phyloP scores from a whole-genome alignment of 2,329 filamentous ascomycete genomes.

The Exophiala oligosperma region DNA sequence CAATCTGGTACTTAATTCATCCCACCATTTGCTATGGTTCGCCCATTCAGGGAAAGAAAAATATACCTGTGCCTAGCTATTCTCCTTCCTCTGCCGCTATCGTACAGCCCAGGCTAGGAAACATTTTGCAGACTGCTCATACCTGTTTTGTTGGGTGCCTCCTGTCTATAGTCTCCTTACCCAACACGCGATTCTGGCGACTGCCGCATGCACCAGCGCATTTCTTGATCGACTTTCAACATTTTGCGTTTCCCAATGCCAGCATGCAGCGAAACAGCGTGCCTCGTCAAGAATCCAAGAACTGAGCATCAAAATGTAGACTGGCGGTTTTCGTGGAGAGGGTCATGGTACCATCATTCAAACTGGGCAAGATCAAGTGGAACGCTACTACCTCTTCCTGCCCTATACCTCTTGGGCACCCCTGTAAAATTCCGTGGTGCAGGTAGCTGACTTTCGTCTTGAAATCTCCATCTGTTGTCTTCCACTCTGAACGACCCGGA shows the following conservation, averaged over 20 bases:
- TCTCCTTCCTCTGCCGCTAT: no score
- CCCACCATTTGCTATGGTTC: background rate
- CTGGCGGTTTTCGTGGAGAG: background rate
- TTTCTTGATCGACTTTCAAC: no score
- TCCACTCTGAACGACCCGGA: slow-evolving; percentile 51
- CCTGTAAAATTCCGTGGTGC: slow-evolving; percentile 80
- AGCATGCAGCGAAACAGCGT: no score
- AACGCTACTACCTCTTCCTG: slow-evolving; percentile 90
- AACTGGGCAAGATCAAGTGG: slow-evolving; percentile 69
- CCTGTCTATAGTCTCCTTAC: no score
- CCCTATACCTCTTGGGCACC: slow-evolving; percentile 77
- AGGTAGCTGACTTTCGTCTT: slow-evolving; percentile 76
- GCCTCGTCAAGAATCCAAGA: background rate
- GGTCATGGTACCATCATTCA: slow-evolving; percentile 10
- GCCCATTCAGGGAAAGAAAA: no score
- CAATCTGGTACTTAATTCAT: background rate
- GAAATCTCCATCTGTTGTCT: slow-evolving; percentile 83
- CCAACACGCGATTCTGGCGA: no score
- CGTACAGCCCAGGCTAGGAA: no score
- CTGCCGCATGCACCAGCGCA: no score
- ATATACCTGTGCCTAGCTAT: no score
- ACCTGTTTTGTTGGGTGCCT: no score
- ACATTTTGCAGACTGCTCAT: no score
- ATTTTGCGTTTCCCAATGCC: no score
- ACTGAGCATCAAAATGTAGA: background rate